Percentiles rank a stretch among this genome's conserved stretches.
Evolutionary conservation across 495 filamentous ascomycete genomes (phyloP).

Genomic region (Penicillium malachiteum): DNA sequence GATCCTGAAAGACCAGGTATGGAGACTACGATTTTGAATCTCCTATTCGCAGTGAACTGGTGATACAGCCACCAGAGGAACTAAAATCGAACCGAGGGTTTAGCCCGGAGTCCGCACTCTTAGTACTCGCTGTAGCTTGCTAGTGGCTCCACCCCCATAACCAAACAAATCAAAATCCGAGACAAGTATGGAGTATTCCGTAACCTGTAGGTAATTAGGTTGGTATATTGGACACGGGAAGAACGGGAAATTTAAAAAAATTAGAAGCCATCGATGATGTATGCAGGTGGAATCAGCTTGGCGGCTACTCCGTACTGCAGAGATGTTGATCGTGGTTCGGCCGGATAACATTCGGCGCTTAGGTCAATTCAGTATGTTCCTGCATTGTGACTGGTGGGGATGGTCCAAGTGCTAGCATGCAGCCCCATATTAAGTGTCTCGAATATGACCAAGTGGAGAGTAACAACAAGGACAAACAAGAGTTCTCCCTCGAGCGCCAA

Average conservation of each 20-base stretch:
- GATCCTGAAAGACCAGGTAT: neutral
- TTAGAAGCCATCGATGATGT: neutral
- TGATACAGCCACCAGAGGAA: neutral
- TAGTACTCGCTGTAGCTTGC: too few relatives aligned
- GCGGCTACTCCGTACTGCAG: too few relatives aligned
- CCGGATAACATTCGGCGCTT: neutral
- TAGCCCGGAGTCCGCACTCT: too few relatives aligned
- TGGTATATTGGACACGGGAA: too few relatives aligned
- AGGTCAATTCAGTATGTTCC: neutral
- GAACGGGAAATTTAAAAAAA: too few relatives aligned
- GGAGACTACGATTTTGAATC: neutral
- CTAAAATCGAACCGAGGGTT: neutral
- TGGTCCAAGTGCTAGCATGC: neutral
- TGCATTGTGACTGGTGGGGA: neutral
- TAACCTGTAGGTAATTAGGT: too few relatives aligned
- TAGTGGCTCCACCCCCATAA: too few relatives aligned
- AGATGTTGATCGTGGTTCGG: neutral
- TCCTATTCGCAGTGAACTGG: too few relatives aligned
- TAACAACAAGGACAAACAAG: neutral
- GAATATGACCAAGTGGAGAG: neutral
- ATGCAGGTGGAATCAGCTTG: too few relatives aligned
- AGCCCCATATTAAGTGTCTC: constrained; percentile 2
- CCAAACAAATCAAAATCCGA: too few relatives aligned
- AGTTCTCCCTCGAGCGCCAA: neutral
- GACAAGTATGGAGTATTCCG: too few relatives aligned